phyloP scores from a whole-genome alignment of 2,329 filamentous ascomycete species.

The Botrytis squamosa region DNA sequence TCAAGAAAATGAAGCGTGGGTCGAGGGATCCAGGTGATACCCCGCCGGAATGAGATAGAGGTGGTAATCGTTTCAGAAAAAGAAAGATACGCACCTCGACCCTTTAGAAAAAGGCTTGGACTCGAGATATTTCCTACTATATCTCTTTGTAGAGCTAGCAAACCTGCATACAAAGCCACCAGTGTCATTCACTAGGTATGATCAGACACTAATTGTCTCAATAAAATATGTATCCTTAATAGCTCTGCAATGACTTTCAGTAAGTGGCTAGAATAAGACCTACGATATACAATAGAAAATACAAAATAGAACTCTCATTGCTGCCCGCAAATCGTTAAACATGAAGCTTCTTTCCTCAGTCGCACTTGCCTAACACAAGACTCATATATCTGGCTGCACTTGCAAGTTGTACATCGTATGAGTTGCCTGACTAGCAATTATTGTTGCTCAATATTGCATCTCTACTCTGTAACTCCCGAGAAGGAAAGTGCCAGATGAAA shows the following conservation, averaged over 20 bases:
- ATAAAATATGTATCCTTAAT: no score
- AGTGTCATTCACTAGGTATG: neutral
- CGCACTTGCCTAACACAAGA: neutral
- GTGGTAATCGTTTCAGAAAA: neutral
- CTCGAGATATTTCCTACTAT: neutral
- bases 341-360: neutral
- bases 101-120: neutral
- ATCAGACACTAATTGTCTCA: no score
- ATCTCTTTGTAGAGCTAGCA: neutral
- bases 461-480: neutral
- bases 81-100: neutral
- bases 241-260: neutral
- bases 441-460: neutral
- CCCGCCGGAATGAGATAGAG: neutral
- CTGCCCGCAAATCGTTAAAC: no score
- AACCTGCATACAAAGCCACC: neutral
- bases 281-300: neutral
- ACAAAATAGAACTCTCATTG: neutral
- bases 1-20: neutral
- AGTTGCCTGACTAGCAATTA: fast-evolving
- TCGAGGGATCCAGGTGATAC: neutral
- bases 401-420: neutral
- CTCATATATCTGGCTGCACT: neutral
- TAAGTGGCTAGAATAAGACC: neutral
- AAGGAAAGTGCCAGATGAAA: neutral